Conservation (phyloP, 1,139 yeast genomes). For the Trichomonascaceae sp. region DNA sequence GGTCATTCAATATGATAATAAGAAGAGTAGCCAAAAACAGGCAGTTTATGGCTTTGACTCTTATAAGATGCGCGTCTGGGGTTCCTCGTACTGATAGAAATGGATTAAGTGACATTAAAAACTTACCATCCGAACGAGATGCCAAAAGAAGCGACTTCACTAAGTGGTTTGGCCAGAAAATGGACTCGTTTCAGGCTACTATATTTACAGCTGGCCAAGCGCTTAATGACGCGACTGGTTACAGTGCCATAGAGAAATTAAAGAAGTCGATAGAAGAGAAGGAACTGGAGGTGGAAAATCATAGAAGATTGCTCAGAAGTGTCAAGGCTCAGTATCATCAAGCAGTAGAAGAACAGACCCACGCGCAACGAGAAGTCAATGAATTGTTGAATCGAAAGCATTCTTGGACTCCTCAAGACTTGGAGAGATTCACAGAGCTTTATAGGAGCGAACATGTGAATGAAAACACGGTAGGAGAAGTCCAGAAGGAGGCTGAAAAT, state of each 20-base stretch:
- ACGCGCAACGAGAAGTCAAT: constrained; percentile 79
- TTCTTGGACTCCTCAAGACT: constrained; percentile 69
- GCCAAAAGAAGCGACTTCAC: constrained; percentile 44
- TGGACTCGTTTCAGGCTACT: constrained; percentile 61
- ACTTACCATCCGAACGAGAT: constrained; percentile 41
- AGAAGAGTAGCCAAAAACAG: neutral
- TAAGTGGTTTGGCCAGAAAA: constrained; percentile 46
- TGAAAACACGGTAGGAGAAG: constrained; percentile 52
- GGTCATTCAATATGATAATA: neutral
- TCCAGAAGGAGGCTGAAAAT: constrained; percentile 46
- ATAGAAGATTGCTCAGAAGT: constrained; percentile 44
- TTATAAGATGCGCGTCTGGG: neutral
- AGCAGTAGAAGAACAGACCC: constrained; percentile 61
- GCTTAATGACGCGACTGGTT: constrained; percentile 89
- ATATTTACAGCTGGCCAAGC: constrained; percentile 66
- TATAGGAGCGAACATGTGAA: constrained; percentile 78
- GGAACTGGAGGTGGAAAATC: constrained; percentile 42
- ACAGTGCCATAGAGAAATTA: constrained; percentile 69
- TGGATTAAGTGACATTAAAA: neutral
- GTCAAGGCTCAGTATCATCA: constrained; percentile 52
- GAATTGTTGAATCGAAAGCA: constrained; percentile 82
- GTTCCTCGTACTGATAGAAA: neutral
- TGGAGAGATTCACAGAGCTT: constrained; percentile 76
- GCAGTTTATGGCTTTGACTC: neutral
- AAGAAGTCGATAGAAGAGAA: constrained; percentile 51